phyloP scores from a whole-genome alignment of 2,329 filamentous ascomycete genomes.

The Erysiphe neolycopersici region DNA sequence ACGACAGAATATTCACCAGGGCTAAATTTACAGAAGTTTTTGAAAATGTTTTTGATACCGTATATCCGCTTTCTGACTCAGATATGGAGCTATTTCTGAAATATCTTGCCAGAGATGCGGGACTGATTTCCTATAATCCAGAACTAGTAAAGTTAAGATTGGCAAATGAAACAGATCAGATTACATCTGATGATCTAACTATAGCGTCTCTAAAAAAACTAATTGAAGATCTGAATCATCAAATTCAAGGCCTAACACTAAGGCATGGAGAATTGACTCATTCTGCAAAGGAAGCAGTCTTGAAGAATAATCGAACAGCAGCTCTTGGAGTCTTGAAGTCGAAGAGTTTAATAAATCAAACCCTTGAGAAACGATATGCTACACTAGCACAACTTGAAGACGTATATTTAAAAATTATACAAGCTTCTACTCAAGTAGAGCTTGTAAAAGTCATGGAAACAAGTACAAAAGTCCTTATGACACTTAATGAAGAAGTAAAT shows the following conservation, averaged over 20 bases:
- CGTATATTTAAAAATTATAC: slow-evolving; percentile 57
- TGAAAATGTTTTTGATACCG: slow-evolving; percentile 22
- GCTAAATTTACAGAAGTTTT: slow-evolving; percentile 35
- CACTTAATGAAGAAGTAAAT: slow-evolving; percentile 52
- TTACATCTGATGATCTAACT: slow-evolving; percentile 54
- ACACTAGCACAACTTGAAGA: slow-evolving; percentile 62
- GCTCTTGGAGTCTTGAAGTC: slow-evolving; percentile 57
- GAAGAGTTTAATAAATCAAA: slow-evolving; percentile 57
- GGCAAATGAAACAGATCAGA: slow-evolving; percentile 21
- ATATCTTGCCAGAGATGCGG: slow-evolving; percentile 42
- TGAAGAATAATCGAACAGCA: slow-evolving; percentile 42
- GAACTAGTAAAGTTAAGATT: slow-evolving; percentile 49
- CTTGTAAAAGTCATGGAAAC: slow-evolving; percentile 62
- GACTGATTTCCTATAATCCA: slow-evolving; percentile 29
- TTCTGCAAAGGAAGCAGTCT: slow-evolving; percentile 43
- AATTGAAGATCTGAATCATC: slow-evolving; percentile 44
- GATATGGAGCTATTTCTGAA: slow-evolving; percentile 46
- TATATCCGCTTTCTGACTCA: slow-evolving; percentile 25
- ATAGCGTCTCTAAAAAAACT: slow-evolving; percentile 67
- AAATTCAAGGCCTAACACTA: slow-evolving; percentile 37
- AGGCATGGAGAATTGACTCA: slow-evolving; percentile 38
- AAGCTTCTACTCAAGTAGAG: slow-evolving; percentile 62
- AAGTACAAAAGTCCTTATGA: slow-evolving; percentile 43
- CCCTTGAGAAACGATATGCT: slow-evolving; percentile 41
- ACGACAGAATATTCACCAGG: slow-evolving; percentile 42